Percentiles rank a stretch among this genome's conserved stretches.
Evolutionary conservation across 768 basidiomycete species (phyloP).

Genomic region (Amanita subjunquillea): DNA sequence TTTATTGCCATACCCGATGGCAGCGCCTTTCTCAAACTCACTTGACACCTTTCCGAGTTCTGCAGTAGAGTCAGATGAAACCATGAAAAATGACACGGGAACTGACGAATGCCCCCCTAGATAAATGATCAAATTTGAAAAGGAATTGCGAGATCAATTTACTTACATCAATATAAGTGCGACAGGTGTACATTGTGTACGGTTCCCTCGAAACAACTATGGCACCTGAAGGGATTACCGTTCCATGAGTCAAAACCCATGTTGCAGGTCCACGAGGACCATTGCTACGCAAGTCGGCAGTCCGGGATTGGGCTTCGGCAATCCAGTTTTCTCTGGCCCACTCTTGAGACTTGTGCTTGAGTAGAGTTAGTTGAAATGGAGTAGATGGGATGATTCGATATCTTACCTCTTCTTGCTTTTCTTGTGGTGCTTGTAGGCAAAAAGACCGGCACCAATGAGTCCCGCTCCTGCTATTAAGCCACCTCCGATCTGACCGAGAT

Average conservation of each 20-base stretch:
- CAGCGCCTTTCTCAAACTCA: conserved; percentile 49
- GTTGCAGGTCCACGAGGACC: conserved; percentile 38
- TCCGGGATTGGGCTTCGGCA: conserved; percentile 43
- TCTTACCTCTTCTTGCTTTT: conserved; percentile 46
- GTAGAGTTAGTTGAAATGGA: neutral
- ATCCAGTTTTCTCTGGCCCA: conserved; percentile 50
- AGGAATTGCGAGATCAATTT: neutral
- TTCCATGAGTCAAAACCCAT: conserved; percentile 56
- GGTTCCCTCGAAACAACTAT: conserved; percentile 48
- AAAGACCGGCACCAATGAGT: conserved; percentile 36
- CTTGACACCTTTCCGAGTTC: conserved; percentile 59
- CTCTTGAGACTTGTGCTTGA: conserved; percentile 36
- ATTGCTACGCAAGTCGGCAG: conserved; percentile 32
- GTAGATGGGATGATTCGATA: neutral
- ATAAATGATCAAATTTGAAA: neutral
- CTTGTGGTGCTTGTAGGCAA: conserved; percentile 44
- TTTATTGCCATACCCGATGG: conserved; percentile 50
- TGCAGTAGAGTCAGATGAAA: conserved; percentile 15
- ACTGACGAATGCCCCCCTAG: conserved; percentile 45
- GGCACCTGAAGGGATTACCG: conserved; percentile 46
- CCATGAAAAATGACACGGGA: neutral
- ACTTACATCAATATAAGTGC: conserved; percentile 48
- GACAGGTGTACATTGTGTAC: conserved; percentile 44
- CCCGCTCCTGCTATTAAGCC: conserved; percentile 49
- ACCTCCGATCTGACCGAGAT: conserved; percentile 43